Conservation (phyloP, 2,329 filamentous ascomycete species). For the Microcyclosporella mali region DNA sequence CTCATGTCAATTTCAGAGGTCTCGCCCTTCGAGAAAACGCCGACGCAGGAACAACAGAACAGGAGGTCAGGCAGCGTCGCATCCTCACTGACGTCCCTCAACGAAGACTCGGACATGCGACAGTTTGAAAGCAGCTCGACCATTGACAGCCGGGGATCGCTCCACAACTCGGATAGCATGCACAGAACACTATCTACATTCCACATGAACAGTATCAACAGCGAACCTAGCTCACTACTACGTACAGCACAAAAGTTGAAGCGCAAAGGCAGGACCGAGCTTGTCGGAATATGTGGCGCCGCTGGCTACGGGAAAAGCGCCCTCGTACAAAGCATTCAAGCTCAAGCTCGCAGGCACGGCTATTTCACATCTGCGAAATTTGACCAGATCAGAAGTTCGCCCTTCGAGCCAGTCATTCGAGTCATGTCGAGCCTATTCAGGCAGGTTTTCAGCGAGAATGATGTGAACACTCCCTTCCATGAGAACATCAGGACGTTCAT, state of each 20-base stretch:
- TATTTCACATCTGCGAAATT: constrained; percentile 58
- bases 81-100: constrained; percentile 13
- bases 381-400: constrained; percentile 52
- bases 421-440: constrained; percentile 57
- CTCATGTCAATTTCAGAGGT: constrained; percentile 32
- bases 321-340: constrained; percentile 53
- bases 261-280: constrained; percentile 52
- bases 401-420: constrained; percentile 56
- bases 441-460: constrained; percentile 60
- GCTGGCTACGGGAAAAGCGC: constrained; percentile 57
- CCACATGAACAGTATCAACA: constrained; percentile 11
- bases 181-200: constrained; percentile 16
- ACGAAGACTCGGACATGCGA: constrained; percentile 10
- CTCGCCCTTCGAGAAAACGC: constrained; percentile 15
- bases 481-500: constrained; percentile 51
- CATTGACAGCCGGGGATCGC: constrained; percentile 18
- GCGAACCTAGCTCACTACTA: constrained; percentile 23
- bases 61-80: constrained; percentile 12
- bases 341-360: constrained; percentile 50
- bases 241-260: constrained; percentile 46
- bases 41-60: constrained; percentile 9
- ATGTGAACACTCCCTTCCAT: constrained; percentile 57
- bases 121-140: constrained; percentile 9
- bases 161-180: constrained; percentile 17
- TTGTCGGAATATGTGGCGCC: constrained; percentile 52